Conservation (phyloP, 2,329 filamentous ascomycete genomes). For the Trichoderma atroviride region DNA sequence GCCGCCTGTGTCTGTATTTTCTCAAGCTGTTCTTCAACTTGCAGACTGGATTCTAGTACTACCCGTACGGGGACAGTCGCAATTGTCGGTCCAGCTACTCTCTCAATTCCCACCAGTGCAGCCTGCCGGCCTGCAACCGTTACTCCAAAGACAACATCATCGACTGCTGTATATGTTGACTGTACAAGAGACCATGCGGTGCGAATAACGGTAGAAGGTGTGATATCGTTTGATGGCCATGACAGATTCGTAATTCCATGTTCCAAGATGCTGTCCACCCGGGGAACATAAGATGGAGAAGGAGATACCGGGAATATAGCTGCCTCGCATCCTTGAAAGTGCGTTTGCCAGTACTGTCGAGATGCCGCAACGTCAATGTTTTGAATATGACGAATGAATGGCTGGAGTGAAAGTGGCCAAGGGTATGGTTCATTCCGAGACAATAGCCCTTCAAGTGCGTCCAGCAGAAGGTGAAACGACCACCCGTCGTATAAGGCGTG, state of each 20-base stretch:
- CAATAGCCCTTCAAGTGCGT: background rate
- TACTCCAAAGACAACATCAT: conserved; percentile 47
- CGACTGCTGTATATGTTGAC: conserved; percentile 46
- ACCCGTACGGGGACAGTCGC: background rate
- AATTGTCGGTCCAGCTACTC: background rate
- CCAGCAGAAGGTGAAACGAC: background rate
- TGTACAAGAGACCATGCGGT: conserved; percentile 56
- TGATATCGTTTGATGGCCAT: conserved; percentile 8
- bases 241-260: background rate
- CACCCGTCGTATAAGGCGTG: background rate
- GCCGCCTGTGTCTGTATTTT: background rate
- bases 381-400: background rate
- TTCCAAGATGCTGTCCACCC: background rate
- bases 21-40: background rate
- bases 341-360: background rate
- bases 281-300: background rate
- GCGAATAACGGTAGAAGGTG: conserved; percentile 25
- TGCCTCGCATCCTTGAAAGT: background rate
- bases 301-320: background rate
- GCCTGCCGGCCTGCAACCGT: conserved; percentile 34
- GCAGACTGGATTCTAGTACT: background rate
- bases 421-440: background rate
- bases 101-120: background rate
- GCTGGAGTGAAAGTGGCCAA: background rate
- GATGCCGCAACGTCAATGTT: background rate